Evolutionary conservation across 768 basidiomycete genomes (phyloP).

Genomic region (Atractiella rhizophila): DNA sequence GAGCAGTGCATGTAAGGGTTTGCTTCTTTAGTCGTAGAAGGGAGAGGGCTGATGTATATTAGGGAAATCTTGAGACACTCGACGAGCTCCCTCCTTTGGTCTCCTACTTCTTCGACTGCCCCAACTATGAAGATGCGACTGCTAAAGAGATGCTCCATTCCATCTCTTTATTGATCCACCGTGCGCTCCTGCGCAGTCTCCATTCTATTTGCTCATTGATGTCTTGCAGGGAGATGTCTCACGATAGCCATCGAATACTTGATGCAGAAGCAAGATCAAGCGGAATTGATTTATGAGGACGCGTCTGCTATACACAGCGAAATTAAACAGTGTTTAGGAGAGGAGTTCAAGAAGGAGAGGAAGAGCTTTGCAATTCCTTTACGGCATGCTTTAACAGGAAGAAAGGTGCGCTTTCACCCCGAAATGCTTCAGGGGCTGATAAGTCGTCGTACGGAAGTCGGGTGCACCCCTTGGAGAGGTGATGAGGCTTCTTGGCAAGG

Average conservation of each 20-base stretch:
- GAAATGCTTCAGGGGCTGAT: too few species aligned
- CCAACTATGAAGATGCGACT: slow-evolving; percentile 33
- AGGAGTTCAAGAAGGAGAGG: slow-evolving; percentile 6
- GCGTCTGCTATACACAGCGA: background rate
- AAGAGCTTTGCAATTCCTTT: slow-evolving; percentile 45
- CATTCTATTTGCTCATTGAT: background rate
- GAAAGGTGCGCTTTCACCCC: slow-evolving; percentile 54
- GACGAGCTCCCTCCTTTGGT: slow-evolving; percentile 42
- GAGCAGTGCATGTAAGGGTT: slow-evolving; percentile 32
- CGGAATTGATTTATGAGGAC: background rate
- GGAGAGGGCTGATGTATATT: background rate
- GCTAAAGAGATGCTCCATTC: slow-evolving; percentile 31
- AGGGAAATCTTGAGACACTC: slow-evolving; percentile 48
- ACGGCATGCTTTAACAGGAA: slow-evolving; percentile 52
- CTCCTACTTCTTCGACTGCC: slow-evolving; percentile 54
- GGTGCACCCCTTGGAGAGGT: too few species aligned
- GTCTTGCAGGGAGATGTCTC: background rate
- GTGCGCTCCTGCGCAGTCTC: slow-evolving; percentile 17
- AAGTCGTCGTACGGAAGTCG: too few species aligned
- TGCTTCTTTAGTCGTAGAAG: background rate
- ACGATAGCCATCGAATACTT: background rate
- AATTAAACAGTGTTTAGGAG: background rate
- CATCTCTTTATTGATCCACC: slow-evolving; percentile 9
- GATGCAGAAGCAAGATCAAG: slow-evolving; percentile 8
- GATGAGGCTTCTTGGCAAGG: too few species aligned